Percentiles rank a stretch among this genome's conserved stretches.
These are phyloP conservation scores for Dillenia suffruticosa DNA, from an alignment of 164 flowering plant genomes.

Conservation along the genomic window DNA sequence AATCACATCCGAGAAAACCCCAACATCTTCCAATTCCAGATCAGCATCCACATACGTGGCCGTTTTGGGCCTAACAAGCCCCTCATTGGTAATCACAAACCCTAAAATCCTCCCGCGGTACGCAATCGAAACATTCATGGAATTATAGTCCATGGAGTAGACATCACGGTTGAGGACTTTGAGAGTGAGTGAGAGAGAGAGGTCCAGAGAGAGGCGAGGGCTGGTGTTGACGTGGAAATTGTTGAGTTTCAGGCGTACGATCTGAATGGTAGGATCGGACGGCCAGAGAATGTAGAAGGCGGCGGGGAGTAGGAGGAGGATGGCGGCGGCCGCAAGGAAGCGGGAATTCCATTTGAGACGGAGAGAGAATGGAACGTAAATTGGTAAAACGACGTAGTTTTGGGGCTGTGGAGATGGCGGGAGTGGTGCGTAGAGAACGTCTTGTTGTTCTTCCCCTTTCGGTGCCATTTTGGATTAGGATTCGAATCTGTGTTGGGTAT, in stretches of 20 bases:
- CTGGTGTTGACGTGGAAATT: slow-evolving; percentile 32
- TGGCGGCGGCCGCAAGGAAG: slow-evolving; percentile 7
- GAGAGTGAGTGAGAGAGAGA: slow-evolving; percentile 42
- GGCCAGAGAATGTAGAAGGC: slow-evolving; percentile 58
- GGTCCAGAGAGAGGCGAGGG: slow-evolving; percentile 43
- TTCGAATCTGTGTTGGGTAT: neutral
- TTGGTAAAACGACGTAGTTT: slow-evolving; percentile 42
- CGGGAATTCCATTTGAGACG: neutral
- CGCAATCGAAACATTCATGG: slow-evolving; percentile 43
- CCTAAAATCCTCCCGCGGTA: slow-evolving; percentile 73
- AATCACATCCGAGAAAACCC: slow-evolving; percentile 58
- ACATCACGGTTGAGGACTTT: slow-evolving; percentile 53
- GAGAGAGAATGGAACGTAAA: slow-evolving; percentile 23
- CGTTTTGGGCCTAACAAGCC: slow-evolving; percentile 42
- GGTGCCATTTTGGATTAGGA: neutral
- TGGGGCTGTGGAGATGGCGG: slow-evolving; percentile 15
- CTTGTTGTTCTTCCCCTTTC: slow-evolving; percentile 7
- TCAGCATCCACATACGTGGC: slow-evolving; percentile 58
- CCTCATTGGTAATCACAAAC: slow-evolving; percentile 47
- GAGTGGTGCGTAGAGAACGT: slow-evolving; percentile 14
- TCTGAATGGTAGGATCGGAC: slow-evolving; percentile 50
- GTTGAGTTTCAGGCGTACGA: slow-evolving; percentile 43
- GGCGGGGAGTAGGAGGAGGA: slow-evolving; percentile 23
- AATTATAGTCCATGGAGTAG: slow-evolving; percentile 51
- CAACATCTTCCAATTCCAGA: slow-evolving; percentile 54